phyloP scores from a whole-genome alignment of 306 rosid genomes.

The Castanopsis chinensis region DNA sequence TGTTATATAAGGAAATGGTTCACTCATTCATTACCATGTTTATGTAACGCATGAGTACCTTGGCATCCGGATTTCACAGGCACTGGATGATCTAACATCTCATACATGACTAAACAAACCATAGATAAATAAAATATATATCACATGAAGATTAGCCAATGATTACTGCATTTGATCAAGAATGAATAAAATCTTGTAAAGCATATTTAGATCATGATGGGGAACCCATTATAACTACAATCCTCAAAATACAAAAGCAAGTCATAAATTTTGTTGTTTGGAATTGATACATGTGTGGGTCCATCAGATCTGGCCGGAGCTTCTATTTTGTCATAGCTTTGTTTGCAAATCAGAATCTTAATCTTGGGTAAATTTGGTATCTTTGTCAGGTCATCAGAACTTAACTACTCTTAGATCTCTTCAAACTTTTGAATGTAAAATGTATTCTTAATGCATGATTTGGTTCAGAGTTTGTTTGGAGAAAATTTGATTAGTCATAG shows the following conservation, averaged over 20 bases:
- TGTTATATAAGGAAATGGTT: neutral
- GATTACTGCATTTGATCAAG: neutral
- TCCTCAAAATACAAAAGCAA: constrained; percentile 6
- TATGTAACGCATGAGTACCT: neutral
- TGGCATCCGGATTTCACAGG: neutral
- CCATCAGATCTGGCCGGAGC: constrained; percentile 42
- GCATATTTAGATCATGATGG: neutral
- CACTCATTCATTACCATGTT: too few relatives aligned
- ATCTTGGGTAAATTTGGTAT: constrained; percentile 51
- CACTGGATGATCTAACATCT: neutral
- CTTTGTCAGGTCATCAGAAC: constrained; percentile 54
- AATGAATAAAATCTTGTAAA: neutral
- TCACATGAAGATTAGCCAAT: neutral
- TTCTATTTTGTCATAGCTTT: constrained; percentile 40
- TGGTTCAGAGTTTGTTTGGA: constrained; percentile 24
- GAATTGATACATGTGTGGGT: constrained; percentile 40
- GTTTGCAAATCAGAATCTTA: constrained; percentile 70
- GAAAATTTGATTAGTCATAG: constrained; percentile 56
- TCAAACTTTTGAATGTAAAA: constrained; percentile 15
- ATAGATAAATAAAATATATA: too few relatives aligned
- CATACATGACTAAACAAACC: neutral
- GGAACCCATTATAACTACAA: neutral
- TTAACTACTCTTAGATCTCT: constrained; percentile 39
- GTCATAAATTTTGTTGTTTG: constrained; percentile 36
- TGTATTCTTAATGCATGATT: constrained; percentile 34